A percentile compares a stretch with the other conserved stretches of the same genome.
Evolutionary conservation across 345 rosid genomes (phyloP).

Genomic region (Linum tenue): DNA sequence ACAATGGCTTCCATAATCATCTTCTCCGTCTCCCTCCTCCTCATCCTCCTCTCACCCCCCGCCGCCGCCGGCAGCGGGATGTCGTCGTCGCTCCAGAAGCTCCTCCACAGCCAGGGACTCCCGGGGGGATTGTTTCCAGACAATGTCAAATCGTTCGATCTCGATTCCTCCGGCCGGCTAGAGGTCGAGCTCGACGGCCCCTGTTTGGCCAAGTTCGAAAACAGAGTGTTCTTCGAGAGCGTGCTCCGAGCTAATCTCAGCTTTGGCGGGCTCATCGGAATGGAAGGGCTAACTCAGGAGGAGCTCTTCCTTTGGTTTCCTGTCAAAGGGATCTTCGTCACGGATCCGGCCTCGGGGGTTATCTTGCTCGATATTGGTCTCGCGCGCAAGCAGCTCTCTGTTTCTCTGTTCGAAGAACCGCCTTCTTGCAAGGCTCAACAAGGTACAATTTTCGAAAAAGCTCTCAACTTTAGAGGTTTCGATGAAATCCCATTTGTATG

Average conservation of each 20-base stretch:
- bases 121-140: conserved; percentile 76
- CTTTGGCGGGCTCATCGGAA: conserved; percentile 61
- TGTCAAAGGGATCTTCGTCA: conserved; percentile 68
- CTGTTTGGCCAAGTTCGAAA: conserved; percentile 62
- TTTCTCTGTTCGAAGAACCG: conserved; percentile 81
- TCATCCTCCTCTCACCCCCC: conserved; percentile 17
- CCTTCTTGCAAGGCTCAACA: conserved; percentile 67
- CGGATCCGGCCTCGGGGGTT: conserved; percentile 70
- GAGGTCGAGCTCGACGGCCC: conserved; percentile 75
- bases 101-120: conserved; percentile 61
- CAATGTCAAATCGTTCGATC: conserved; percentile 55
- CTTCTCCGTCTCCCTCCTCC: conserved; percentile 9
- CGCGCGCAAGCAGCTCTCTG: conserved; percentile 71
- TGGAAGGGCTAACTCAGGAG: conserved; percentile 64
- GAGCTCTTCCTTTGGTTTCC: conserved; percentile 89
- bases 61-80: conserved; percentile 10
- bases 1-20: conserved; percentile 25
- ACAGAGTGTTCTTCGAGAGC: conserved; percentile 50
- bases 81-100: conserved; percentile 40
- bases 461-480: background rate
- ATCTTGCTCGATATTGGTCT: conserved; percentile 83
- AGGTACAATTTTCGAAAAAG: background rate
- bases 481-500: background rate
- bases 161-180: conserved; percentile 47
- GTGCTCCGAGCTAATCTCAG: conserved; percentile 75